phyloP scores from a whole-genome alignment of 176 grass and related monocot genomes.

The Coix lacrymajobi region DNA sequence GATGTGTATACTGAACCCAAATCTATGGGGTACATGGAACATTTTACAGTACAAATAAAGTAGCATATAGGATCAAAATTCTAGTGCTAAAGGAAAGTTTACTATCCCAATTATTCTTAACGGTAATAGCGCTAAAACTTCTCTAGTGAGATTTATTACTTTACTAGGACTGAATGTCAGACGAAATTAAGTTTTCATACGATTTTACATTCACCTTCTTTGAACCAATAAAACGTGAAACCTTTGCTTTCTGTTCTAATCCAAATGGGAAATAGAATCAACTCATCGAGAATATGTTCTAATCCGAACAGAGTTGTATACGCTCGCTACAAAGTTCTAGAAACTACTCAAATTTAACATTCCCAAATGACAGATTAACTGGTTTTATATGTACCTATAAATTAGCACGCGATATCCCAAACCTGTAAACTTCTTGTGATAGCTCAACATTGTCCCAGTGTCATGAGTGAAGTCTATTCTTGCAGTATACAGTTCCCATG shows the following conservation, averaged over 20 bases:
- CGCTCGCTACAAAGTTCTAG: neutral
- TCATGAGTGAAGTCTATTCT: constrained; percentile 47
- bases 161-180: neutral
- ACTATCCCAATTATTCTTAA: neutral
- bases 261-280: neutral
- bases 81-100: neutral
- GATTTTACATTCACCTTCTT: neutral
- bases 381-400: constrained; percentile 38
- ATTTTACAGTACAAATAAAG: neutral
- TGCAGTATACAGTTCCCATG: constrained; percentile 58
- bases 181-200: neutral
- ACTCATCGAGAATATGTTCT: neutral
- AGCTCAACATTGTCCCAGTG: constrained; percentile 47
- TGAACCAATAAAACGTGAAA: neutral
- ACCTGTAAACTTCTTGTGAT: constrained; percentile 62
- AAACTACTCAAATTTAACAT: neutral
- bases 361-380: neutral
- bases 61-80: neutral
- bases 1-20: neutral
- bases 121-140: neutral
- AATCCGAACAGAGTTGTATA: neutral
- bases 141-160: neutral
- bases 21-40: neutral
- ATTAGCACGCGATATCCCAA: constrained; percentile 54
- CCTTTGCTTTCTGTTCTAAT: neutral